phyloP scores from a whole-genome alignment of 371 early-diverging fungal genomes.

The Syncephalastrum contaminatum region DNA sequence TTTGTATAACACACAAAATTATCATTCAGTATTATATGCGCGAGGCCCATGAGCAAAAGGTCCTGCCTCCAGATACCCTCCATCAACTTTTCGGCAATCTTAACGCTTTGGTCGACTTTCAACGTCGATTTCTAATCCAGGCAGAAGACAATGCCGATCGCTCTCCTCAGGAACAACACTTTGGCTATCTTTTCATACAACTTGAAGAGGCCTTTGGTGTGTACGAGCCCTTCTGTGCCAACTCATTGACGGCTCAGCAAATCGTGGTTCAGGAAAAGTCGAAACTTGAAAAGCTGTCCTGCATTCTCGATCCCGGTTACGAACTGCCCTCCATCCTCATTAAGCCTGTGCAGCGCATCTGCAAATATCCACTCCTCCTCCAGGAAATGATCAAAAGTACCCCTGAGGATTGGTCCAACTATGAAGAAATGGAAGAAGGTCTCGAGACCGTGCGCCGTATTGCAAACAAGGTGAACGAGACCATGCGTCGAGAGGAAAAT shows the following conservation, averaged over 20 bases:
- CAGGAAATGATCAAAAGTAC: conserved; percentile 81
- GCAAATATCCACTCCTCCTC: conserved; percentile 92
- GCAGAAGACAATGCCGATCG: conserved; percentile 80
- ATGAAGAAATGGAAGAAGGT: conserved; percentile 78
- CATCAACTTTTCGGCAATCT: conserved; percentile 89
- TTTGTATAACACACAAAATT: too few species aligned
- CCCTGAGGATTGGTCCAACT: conserved; percentile 63
- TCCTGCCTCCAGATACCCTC: conserved; percentile 73
- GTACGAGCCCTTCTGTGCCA: conserved; percentile 93
- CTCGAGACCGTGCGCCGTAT: conserved; percentile 80
- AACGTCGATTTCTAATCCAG: conserved; percentile 88
- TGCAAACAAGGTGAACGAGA: conserved; percentile 88
- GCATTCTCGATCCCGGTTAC: conserved; percentile 79
- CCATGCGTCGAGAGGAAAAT: conserved; percentile 86
- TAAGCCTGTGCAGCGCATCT: conserved; percentile 95
- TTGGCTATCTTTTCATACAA: conserved; percentile 79
- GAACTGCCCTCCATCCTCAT: conserved; percentile 91
- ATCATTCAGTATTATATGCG: conserved; percentile 52
- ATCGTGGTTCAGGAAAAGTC: conserved; percentile 44
- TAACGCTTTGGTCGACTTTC: conserved; percentile 93
- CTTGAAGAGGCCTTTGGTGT: conserved; percentile 85
- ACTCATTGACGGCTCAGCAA: conserved; percentile 76
- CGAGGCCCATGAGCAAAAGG: conserved; percentile 51
- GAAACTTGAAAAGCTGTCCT: conserved; percentile 52
- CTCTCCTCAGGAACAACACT: conserved; percentile 76